A percentile compares a stretch with the other conserved stretches of the same genome.
phyloP scores from a whole-genome alignment of 2,329 filamentous ascomycete species.

The Hymenoscyphus linearis region DNA sequence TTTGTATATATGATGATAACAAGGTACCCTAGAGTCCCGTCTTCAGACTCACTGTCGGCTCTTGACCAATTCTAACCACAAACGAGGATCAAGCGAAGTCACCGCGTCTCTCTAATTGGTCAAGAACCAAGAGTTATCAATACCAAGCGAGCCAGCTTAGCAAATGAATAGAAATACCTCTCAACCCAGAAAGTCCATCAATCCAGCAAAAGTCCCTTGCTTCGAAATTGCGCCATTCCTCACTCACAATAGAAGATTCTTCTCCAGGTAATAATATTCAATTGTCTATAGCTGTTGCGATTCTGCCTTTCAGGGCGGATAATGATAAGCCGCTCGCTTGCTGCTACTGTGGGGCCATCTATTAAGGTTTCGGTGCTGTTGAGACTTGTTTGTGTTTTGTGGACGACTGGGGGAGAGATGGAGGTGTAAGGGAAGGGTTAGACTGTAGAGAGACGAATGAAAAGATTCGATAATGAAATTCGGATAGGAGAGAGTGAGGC shows the following conservation, averaged over 20 bases:
- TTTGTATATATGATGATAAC: neutral
- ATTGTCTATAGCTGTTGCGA: constrained; percentile 80
- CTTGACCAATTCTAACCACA: neutral
- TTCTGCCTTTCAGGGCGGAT: constrained; percentile 71
- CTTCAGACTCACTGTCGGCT: no score
- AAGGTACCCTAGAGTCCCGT: no score
- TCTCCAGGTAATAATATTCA: constrained; percentile 93
- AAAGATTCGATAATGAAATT: no score
- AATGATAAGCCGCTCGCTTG: constrained; percentile 69
- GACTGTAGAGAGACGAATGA: neutral
- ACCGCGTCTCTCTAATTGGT: neutral
- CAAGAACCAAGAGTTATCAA: neutral
- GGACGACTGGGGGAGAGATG: constrained; percentile 47
- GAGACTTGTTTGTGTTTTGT: constrained; percentile 69
- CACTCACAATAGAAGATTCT: no score
- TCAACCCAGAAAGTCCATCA: neutral
- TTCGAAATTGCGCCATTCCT: no score
- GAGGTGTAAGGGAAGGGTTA: constrained; percentile 30
- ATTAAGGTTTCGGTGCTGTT: constrained; percentile 83
- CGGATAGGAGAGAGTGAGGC: no score
- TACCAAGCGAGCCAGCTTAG: no score
- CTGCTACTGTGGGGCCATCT: constrained; percentile 76
- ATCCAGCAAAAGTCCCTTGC: no score
- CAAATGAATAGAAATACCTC: neutral
- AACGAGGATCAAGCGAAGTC: neutral